Conservation (phyloP, 1,139 yeast genomes). For the Diutina pseudorugosa region DNA sequence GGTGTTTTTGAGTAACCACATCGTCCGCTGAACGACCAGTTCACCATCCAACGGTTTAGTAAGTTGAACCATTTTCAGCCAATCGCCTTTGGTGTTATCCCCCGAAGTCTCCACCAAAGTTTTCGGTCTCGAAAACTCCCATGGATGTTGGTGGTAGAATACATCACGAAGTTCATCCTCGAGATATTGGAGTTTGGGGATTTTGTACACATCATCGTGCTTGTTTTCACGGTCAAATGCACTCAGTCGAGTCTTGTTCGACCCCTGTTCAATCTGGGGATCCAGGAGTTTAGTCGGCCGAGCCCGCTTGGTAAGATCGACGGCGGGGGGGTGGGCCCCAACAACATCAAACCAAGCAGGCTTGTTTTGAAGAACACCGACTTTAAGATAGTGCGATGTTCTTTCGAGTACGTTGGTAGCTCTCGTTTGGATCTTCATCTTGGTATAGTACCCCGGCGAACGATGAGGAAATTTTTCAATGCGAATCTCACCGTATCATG, state of each 20-base stretch:
- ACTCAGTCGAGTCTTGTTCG: slow-evolving; percentile 40
- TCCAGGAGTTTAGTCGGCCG: slow-evolving; percentile 21
- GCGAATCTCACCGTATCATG: no score
- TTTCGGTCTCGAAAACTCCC: slow-evolving; percentile 96
- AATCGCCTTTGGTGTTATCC: slow-evolving; percentile 45
- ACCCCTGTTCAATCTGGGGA: slow-evolving; percentile 15
- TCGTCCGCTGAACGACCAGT: slow-evolving; percentile 81
- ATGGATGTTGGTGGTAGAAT: slow-evolving; percentile 89
- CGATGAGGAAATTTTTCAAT: slow-evolving; percentile 2
- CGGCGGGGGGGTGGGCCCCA: slow-evolving; percentile 66
- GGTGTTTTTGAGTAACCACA: slow-evolving; percentile 40
- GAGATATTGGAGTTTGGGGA: slow-evolving; percentile 54
- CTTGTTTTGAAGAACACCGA: slow-evolving; percentile 52
- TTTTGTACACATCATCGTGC: slow-evolving; percentile 29
- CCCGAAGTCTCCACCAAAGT: slow-evolving; percentile 67
- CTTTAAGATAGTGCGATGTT: slow-evolving; percentile 56
- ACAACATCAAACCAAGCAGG: slow-evolving; percentile 88
- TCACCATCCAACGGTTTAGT: slow-evolving; percentile 80
- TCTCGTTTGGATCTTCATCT: slow-evolving; percentile 55
- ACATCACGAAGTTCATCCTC: slow-evolving; percentile 77
- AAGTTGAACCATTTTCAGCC: slow-evolving; percentile 69
- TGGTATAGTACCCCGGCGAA: slow-evolving; percentile 2
- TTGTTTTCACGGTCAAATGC: slow-evolving; percentile 15
- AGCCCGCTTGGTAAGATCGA: slow-evolving; percentile 41
- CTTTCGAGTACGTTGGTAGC: slow-evolving; percentile 67